A percentile compares a stretch with the other conserved stretches of the same genome.
These are phyloP conservation scores for Oryza glumipatula DNA, from an alignment of 176 grass and related monocot species.

Conservation along the genomic window DNA sequence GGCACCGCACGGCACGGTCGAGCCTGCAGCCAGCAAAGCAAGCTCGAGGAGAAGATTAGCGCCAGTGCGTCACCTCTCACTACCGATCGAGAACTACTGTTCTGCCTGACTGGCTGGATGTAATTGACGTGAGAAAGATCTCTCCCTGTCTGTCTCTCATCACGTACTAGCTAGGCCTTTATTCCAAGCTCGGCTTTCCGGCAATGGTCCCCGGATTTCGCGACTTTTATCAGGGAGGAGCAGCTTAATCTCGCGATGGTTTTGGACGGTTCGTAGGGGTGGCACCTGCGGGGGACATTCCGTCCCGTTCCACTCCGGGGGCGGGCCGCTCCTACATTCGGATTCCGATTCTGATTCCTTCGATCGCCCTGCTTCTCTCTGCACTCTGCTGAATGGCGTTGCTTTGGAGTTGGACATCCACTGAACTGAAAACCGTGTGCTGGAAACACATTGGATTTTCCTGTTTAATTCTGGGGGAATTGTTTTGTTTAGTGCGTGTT, in stretches of 20 bases:
- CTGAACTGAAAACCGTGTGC: slow-evolving; percentile 25
- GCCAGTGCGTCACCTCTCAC: neutral
- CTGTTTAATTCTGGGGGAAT: neutral
- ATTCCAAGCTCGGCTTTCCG: slow-evolving; percentile 46
- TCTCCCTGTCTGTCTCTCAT: neutral
- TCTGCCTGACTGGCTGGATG: slow-evolving; percentile 12
- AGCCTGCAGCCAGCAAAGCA: neutral
- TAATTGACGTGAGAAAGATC: slow-evolving; percentile 52
- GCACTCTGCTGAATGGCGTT: neutral
- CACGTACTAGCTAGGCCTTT: slow-evolving; percentile 11
- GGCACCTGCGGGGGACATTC: slow-evolving; percentile 53
- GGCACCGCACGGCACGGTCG: neutral
- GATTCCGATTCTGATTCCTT: slow-evolving; percentile 46
- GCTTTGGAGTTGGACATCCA: slow-evolving; percentile 14
- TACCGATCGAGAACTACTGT: neutral
- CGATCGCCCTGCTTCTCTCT: neutral
- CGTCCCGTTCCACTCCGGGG: neutral
- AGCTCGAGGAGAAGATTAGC: slow-evolving; percentile 19
- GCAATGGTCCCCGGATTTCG: slow-evolving; percentile 22
- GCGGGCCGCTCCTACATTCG: neutral
- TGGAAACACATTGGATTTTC: slow-evolving; percentile 16
- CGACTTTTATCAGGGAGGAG: slow-evolving; percentile 16
- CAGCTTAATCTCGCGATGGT: slow-evolving; percentile 27
- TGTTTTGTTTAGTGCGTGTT: slow-evolving; percentile 25
- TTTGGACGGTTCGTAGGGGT: slow-evolving; percentile 53